Percentiles rank a stretch among this genome's conserved stretches.
phyloP scores from a whole-genome alignment of 371 early-diverging fungal genomes.

The Nematocida ausubeli region DNA sequence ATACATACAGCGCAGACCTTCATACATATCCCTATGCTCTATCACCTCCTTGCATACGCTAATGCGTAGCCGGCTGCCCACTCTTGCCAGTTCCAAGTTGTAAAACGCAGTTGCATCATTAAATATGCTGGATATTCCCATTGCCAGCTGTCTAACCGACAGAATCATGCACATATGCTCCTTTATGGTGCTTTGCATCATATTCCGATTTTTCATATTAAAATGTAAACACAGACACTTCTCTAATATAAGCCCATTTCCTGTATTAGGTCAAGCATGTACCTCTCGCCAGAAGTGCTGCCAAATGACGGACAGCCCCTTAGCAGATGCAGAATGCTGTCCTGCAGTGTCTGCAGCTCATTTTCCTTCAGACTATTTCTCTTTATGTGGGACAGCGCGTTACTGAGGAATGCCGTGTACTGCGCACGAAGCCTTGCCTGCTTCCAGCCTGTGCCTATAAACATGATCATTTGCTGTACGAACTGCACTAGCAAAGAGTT shows the following conservation, averaged over 20 bases:
- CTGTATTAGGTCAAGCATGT: constrained; percentile 16
- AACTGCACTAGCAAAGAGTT: constrained; percentile 26
- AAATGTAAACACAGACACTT: background rate
- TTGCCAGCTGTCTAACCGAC: background rate
- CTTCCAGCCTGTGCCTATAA: background rate
- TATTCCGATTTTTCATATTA: background rate
- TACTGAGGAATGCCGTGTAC: constrained; percentile 27
- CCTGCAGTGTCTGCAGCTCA: constrained; percentile 9
- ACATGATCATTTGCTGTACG: constrained; percentile 26
- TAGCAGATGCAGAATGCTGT: background rate
- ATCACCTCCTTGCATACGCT: background rate
- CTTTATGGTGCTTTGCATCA: background rate
- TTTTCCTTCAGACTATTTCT: background rate
- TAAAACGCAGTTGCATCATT: background rate
- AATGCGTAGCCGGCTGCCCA: background rate
- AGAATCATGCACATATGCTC: constrained; percentile 7
- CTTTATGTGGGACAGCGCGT: constrained; percentile 44
- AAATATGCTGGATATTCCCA: background rate
- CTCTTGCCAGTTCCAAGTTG: background rate
- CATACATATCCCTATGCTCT: background rate
- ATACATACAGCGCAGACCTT: background rate
- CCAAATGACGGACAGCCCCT: constrained; percentile 1
- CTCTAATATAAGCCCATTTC: constrained; percentile 8
- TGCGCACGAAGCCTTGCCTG: background rate
- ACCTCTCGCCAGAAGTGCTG: constrained; percentile 8